Percentiles rank a stretch among this genome's conserved stretches.
Evolutionary conservation across 441 rosid species (phyloP).

Genomic region (Syzygium syzygioides): DNA sequence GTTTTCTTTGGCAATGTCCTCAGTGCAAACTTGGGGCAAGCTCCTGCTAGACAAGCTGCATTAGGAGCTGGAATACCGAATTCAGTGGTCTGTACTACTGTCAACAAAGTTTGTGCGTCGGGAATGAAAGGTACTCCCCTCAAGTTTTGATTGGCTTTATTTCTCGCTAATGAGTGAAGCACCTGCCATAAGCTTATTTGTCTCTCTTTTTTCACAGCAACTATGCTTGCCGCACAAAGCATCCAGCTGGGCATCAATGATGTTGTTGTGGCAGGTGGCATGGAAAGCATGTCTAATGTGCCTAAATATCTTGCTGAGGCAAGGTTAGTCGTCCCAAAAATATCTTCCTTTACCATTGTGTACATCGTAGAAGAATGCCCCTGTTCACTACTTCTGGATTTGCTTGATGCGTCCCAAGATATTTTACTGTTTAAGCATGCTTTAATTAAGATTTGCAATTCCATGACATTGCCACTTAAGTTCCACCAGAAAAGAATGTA

Average conservation of each 20-base stretch:
- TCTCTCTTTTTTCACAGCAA: constrained; percentile 46
- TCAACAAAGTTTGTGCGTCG: constrained; percentile 98
- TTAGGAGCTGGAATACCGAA: constrained; percentile 90
- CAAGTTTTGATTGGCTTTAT: not conserved
- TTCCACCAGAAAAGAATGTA: not conserved
- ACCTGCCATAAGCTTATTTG: not conserved
- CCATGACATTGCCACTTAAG: not conserved
- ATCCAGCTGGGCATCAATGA: constrained; percentile 92
- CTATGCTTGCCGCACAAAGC: constrained; percentile 91
- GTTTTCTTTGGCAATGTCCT: constrained; percentile 94
- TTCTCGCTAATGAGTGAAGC: constrained; percentile 8
- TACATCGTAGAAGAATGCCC: not conserved
- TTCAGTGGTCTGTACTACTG: constrained; percentile 82
- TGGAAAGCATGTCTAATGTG: constrained; percentile 95
- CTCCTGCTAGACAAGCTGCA: constrained; percentile 99
- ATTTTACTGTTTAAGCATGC: not conserved
- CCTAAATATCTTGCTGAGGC: constrained; percentile 96
- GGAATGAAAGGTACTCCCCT: constrained; percentile 87
- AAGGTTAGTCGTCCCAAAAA: constrained; percentile 35
- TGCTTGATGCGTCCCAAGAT: not conserved
- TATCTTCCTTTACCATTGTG: not conserved
- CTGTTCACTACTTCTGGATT: not conserved
- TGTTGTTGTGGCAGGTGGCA: constrained; percentile 95
- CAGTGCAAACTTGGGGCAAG: constrained; percentile 93
- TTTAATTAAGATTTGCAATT: not conserved